phyloP scores from a whole-genome alignment of 768 basidiomycete species.

The Pulveroboletus sp. region DNA sequence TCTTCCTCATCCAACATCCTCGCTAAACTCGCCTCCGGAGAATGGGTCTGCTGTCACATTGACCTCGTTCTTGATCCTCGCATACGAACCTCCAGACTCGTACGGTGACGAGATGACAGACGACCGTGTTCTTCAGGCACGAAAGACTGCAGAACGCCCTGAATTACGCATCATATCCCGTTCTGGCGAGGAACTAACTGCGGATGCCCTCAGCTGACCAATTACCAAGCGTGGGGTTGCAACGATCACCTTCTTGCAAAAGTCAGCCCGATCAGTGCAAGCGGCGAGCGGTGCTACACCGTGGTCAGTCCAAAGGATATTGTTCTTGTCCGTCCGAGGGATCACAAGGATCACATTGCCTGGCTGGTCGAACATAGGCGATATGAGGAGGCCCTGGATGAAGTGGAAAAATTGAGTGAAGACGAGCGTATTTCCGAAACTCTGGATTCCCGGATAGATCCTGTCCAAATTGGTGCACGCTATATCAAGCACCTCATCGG shows the following conservation, averaged over 20 bases:
- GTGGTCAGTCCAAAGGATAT: slow-evolving; percentile 87
- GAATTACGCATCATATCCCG: slow-evolving; percentile 91
- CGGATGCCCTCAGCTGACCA: slow-evolving; percentile 78
- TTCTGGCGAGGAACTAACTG: slow-evolving; percentile 81
- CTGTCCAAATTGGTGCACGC: slow-evolving; percentile 73
- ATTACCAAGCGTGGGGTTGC: slow-evolving; percentile 84
- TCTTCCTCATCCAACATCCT: slow-evolving; percentile 63
- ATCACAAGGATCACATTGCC: slow-evolving; percentile 83
- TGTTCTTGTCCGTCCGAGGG: slow-evolving; percentile 83
- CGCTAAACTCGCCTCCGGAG: slow-evolving; percentile 15
- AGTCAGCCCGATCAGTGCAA: slow-evolving; percentile 26
- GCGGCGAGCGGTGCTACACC: slow-evolving; percentile 58
- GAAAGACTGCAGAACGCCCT: slow-evolving; percentile 87
- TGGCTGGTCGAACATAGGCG: slow-evolving; percentile 87
- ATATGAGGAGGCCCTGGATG: slow-evolving; percentile 88
- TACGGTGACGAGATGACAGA: slow-evolving; percentile 64
- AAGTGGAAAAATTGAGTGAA: slow-evolving; percentile 63
- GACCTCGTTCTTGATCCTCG: slow-evolving; percentile 82
- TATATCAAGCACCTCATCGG: slow-evolving; percentile 85
- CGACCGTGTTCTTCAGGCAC: slow-evolving; percentile 70
- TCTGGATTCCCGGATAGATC: slow-evolving; percentile 44
- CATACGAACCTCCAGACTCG: slow-evolving; percentile 79
- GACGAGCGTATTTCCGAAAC: slow-evolving; percentile 29
- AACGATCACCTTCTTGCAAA: slow-evolving; percentile 85
- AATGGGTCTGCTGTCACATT: slow-evolving; percentile 33